phyloP scores from a whole-genome alignment of 2,329 filamentous ascomycete species.

The Curvularia verruculosa region DNA sequence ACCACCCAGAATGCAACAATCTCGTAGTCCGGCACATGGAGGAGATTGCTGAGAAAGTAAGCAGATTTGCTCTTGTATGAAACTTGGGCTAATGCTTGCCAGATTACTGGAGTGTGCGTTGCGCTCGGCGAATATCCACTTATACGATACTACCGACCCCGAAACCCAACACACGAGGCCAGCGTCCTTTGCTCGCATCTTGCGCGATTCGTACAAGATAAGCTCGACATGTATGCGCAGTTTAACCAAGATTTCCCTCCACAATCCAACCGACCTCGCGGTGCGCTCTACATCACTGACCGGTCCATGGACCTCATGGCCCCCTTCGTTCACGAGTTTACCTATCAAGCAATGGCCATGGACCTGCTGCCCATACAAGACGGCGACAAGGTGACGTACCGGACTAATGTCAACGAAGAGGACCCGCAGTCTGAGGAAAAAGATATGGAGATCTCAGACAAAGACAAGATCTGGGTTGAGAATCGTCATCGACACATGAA shows the following conservation, averaged over 20 bases:
- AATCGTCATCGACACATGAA: constrained; percentile 98
- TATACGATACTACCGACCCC: constrained; percentile 87
- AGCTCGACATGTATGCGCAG: constrained; percentile 86
- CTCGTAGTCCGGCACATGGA: constrained; percentile 84
- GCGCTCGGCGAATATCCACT: constrained; percentile 92
- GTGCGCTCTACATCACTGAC: constrained; percentile 85
- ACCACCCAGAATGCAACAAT: constrained; percentile 86
- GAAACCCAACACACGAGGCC: constrained; percentile 79
- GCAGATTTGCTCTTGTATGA: background rate
- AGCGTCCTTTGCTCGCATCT: constrained; percentile 85
- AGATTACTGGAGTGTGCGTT: constrained; percentile 88
- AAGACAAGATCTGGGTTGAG: constrained; percentile 93
- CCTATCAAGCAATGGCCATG: constrained; percentile 97
- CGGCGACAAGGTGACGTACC: constrained; percentile 84
- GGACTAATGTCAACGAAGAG: constrained; percentile 78
- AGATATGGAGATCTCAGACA: constrained; percentile 88
- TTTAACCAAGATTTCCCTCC: constrained; percentile 86
- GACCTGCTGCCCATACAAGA: constrained; percentile 89
- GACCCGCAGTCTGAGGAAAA: constrained; percentile 74
- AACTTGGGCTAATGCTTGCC: constrained; percentile 8
- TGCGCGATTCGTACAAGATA: constrained; percentile 87
- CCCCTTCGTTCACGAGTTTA: constrained; percentile 92
- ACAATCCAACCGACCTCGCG: constrained; percentile 75
- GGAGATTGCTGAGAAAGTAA: constrained; percentile 83
- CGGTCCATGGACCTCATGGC: constrained; percentile 90